Evolutionary conservation across 1,139 yeast species (phyloP).

Genomic region (Cylindricascospora bacillispora): DNA sequence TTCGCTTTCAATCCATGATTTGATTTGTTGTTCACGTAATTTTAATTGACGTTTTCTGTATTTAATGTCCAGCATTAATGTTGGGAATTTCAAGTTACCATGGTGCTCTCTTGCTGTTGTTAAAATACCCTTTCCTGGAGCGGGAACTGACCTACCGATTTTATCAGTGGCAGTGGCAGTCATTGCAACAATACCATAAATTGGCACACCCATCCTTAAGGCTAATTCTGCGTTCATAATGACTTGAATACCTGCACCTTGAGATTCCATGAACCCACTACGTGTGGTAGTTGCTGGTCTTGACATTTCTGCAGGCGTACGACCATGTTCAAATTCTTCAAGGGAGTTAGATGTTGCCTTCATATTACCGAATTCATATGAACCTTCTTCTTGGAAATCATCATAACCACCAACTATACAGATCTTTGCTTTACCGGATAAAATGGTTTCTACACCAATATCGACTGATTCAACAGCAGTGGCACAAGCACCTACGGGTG

Average conservation of each 20-base stretch:
- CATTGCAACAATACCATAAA: constrained; percentile 87
- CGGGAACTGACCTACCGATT: constrained; percentile 98
- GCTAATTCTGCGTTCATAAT: constrained; percentile 94
- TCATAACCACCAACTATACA: constrained; percentile 98
- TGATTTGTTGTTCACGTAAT: constrained; percentile 65
- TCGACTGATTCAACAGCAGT: constrained; percentile 97
- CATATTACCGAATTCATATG: constrained; percentile 97
- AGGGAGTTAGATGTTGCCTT: constrained; percentile 88
- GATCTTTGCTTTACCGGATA: constrained; percentile 87
- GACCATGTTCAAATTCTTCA: constrained; percentile 84
- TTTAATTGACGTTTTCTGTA: constrained; percentile 90
- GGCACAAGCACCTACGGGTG: constrained; percentile 99
- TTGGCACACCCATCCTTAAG: constrained; percentile 96
- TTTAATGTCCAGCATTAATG: constrained; percentile 75
- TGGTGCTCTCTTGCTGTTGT: constrained; percentile 95
- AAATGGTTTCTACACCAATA: constrained; percentile 85
- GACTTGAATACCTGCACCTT: constrained; percentile 97
- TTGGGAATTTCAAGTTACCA: constrained; percentile 67
- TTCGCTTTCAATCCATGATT: constrained; percentile 78
- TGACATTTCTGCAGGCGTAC: constrained; percentile 97
- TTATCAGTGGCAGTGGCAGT: constrained; percentile 96
- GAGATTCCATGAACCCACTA: constrained; percentile 98
- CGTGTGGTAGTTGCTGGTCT: constrained; percentile 96
- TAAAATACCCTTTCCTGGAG: constrained; percentile 99
- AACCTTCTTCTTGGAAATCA: constrained; percentile 99